phyloP scores from a whole-genome alignment of 257 asterid species.

The Osmanthus fragrans region DNA sequence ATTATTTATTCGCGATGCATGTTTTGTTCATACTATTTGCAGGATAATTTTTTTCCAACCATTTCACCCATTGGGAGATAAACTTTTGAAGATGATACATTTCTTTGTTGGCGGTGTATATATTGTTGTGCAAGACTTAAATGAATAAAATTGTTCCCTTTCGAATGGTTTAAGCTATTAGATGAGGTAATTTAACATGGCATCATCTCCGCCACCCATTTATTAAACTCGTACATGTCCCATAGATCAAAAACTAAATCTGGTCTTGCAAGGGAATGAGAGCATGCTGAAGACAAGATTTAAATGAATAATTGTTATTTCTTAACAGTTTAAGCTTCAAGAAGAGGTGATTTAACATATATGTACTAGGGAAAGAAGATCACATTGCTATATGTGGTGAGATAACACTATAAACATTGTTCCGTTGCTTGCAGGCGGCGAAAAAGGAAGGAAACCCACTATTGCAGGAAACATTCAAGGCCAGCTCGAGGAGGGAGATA shows the following conservation, averaged over 20 bases:
- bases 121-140: neutral
- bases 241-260: neutral
- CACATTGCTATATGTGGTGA: neutral
- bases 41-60: neutral
- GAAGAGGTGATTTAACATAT: neutral
- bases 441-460: constrained; percentile 27
- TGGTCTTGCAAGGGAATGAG: neutral
- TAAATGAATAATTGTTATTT: neutral
- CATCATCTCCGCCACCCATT: neutral
- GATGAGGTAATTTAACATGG: neutral
- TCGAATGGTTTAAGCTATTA: neutral
- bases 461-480: constrained; percentile 24
- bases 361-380: neutral
- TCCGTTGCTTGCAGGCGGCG: constrained; percentile 30
- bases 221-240: neutral
- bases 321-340: neutral
- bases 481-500: constrained; percentile 50
- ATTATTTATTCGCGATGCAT: neutral
- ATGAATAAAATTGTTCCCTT: neutral
- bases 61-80: neutral
- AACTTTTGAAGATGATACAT: neutral
- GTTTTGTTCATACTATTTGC: neutral
- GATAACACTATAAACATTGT: neutral
- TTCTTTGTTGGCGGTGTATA: neutral
- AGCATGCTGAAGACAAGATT: neutral